These are phyloP conservation scores for Tolypocladium inflatum DNA, from an alignment of 2,329 filamentous ascomycete genomes.

Conservation along the genomic window DNA sequence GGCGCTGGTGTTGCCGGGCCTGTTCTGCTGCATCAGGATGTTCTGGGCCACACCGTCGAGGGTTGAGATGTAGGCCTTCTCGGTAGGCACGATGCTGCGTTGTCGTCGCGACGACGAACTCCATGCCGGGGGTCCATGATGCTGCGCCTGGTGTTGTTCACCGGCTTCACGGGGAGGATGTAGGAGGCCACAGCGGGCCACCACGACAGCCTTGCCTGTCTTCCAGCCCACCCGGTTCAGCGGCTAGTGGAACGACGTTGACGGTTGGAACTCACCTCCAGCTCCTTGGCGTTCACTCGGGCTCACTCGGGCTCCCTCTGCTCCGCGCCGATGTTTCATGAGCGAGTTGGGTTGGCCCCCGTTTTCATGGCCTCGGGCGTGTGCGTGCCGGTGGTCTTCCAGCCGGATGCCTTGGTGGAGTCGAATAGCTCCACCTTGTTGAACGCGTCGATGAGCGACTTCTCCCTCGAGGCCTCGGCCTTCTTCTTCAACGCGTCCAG, in stretches of 20 bases:
- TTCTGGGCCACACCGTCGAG: background rate
- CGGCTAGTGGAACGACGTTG: too few species aligned
- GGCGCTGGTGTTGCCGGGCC: background rate
- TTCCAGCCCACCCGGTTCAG: too few species aligned
- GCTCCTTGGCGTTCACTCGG: background rate
- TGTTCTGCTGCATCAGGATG: background rate
- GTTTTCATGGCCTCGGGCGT: background rate
- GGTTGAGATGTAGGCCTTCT: background rate
- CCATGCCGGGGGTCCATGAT: background rate
- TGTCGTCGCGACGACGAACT: background rate
- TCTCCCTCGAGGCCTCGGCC: background rate
- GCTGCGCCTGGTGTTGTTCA: background rate
- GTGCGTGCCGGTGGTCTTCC: background rate
- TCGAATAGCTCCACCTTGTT: background rate
- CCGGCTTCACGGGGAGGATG: background rate
- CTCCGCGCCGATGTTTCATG: background rate
- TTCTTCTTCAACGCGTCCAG: background rate
- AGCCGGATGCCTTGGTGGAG: background rate
- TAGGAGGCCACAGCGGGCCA: too few species aligned
- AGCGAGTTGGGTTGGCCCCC: background rate
- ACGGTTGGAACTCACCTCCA: background rate
- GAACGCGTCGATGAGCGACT: background rate
- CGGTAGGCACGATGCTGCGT: background rate
- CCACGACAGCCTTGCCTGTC: too few species aligned
- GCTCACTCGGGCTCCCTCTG: background rate